Evolutionary conservation across 805 yeast species (phyloP).

Genomic region (Priceomyces carsonii): DNA sequence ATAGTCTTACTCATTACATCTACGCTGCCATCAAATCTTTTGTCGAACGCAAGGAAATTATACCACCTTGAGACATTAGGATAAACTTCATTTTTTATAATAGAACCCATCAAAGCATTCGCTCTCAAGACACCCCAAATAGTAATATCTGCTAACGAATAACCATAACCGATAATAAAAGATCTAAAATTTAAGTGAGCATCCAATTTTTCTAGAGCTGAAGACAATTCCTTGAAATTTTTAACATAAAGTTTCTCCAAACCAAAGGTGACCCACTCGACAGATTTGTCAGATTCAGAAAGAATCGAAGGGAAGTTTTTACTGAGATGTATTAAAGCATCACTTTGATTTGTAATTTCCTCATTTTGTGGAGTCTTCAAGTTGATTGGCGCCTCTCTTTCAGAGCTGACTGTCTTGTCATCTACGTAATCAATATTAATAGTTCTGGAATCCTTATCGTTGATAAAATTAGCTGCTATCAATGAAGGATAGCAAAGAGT

Average conservation of each 20-base stretch:
- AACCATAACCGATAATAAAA: constrained; percentile 65
- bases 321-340: constrained; percentile 51
- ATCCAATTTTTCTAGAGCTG: constrained; percentile 77
- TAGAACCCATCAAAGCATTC: constrained; percentile 89
- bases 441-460: constrained; percentile 45
- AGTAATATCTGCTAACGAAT: constrained; percentile 78
- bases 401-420: constrained; percentile 56
- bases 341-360: constrained; percentile 41
- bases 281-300: constrained; percentile 37
- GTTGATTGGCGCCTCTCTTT: constrained; percentile 46
- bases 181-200: constrained; percentile 83
- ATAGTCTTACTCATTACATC: constrained; percentile 68
- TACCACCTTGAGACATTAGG: constrained; percentile 94
- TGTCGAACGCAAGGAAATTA: constrained; percentile 66
- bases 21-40: constrained; percentile 67
- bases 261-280: constrained; percentile 69
- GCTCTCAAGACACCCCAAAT: constrained; percentile 94
- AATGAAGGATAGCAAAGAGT: constrained; percentile 76
- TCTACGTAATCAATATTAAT: constrained; percentile 69
- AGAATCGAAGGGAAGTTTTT: constrained; percentile 51
- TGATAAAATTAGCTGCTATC: constrained; percentile 76
- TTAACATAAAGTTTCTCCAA: constrained; percentile 68
- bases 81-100: constrained; percentile 80
- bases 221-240: constrained; percentile 84
- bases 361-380: constrained; percentile 44